phyloP scores from a whole-genome alignment of 768 basidiomycete genomes.

The Boletus subcaerulescens region DNA sequence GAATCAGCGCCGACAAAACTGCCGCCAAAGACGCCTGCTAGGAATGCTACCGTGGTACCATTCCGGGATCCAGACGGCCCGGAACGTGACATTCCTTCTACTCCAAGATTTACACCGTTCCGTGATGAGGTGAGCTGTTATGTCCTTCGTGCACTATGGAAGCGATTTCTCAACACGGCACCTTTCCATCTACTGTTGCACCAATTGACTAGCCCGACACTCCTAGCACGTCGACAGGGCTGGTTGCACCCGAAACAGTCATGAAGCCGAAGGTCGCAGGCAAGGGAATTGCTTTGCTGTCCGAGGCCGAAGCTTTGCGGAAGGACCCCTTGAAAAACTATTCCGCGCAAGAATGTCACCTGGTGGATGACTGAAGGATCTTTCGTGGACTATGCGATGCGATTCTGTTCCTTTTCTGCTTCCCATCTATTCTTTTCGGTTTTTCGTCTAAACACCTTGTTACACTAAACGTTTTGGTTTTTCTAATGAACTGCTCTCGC shows the following conservation, averaged over 20 bases:
- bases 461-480: not conserved
- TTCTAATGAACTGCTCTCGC: slow-evolving; percentile 1
- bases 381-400: not conserved
- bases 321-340: slow-evolving; percentile 84
- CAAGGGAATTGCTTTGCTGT: slow-evolving; percentile 42
- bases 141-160: slow-evolving; percentile 5
- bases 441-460: not conserved
- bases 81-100: slow-evolving; percentile 36
- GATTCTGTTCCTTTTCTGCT: slow-evolving; percentile 7
- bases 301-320: slow-evolving; percentile 75
- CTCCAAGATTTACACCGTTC: slow-evolving; percentile 68
- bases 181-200: not conserved
- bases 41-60: slow-evolving; percentile 34
- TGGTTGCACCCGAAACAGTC: slow-evolving; percentile 48
- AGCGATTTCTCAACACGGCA: slow-evolving; percentile 2
- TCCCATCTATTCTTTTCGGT: slow-evolving; percentile 8
- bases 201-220: slow-evolving; percentile 17
- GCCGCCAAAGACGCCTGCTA: slow-evolving; percentile 35
- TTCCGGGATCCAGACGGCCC: slow-evolving; percentile 37
- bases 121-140: slow-evolving; percentile 58
- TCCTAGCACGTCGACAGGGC: slow-evolving; percentile 26
- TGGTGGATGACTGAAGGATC: slow-evolving; percentile 23
- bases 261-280: slow-evolving; percentile 61
- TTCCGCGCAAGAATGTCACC: slow-evolving; percentile 21
- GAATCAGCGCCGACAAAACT: slow-evolving; percentile 28